Percentiles rank a stretch among this genome's conserved stretches.
Evolutionary conservation across 2,329 filamentous ascomycete genomes (phyloP).

Genomic region (Claviceps spartinae): DNA sequence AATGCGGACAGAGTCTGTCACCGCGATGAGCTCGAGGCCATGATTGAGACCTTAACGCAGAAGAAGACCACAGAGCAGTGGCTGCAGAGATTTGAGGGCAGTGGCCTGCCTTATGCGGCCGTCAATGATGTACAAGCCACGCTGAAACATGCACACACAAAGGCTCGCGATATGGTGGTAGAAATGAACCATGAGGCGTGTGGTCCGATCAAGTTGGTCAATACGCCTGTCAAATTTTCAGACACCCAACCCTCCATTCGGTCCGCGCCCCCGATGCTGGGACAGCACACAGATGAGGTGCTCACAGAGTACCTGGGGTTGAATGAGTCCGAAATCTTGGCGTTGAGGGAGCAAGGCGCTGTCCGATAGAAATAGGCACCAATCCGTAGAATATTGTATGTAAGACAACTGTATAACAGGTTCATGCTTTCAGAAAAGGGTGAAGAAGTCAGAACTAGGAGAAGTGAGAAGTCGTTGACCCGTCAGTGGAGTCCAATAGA

Average conservation of each 20-base stretch:
- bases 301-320: conserved; percentile 50
- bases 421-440: no score
- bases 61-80: conserved; percentile 77
- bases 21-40: conserved; percentile 59
- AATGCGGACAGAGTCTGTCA: conserved; percentile 55
- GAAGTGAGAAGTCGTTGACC: no score
- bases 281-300: conserved; percentile 75
- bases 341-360: conserved; percentile 52
- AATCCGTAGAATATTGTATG: no score
- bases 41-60: conserved; percentile 64
- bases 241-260: conserved; percentile 65
- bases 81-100: conserved; percentile 77
- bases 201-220: conserved; percentile 78
- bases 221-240: conserved; percentile 90
- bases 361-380: conserved; percentile 31
- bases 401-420: neutral
- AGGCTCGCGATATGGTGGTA: conserved; percentile 77
- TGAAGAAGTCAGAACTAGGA: neutral
- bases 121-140: conserved; percentile 87
- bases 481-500: no score
- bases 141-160: conserved; percentile 71
- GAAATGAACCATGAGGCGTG: conserved; percentile 74
- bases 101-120: conserved; percentile 80
- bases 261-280: conserved; percentile 68
- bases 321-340: conserved; percentile 41